Conservation (phyloP, 2,329 filamentous ascomycete genomes). For the Nectriaceae sp. region DNA sequence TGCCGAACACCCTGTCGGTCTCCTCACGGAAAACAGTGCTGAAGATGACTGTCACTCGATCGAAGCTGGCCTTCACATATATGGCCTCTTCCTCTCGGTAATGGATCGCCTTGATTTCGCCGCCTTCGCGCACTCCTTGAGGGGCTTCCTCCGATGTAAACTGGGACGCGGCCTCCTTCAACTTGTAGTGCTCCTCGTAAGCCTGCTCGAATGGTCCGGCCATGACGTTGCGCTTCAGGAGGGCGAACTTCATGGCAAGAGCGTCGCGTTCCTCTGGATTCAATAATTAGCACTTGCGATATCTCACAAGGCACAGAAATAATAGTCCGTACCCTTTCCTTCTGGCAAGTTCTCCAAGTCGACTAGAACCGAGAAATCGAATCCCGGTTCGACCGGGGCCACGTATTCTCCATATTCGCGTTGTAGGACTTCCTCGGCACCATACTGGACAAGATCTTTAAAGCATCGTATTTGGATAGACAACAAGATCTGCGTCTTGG, state of each 20-base stretch:
- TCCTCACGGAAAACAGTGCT: slow-evolving; percentile 98
- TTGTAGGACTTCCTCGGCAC: slow-evolving; percentile 86
- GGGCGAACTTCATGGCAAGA: slow-evolving; percentile 80
- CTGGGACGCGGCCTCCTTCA: slow-evolving; percentile 86
- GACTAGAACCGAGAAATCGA: slow-evolving; percentile 91
- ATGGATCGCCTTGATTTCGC: slow-evolving; percentile 92
- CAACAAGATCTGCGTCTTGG: slow-evolving; percentile 90
- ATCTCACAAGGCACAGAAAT: background rate
- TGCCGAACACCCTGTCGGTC: slow-evolving; percentile 95
- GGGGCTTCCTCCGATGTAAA: slow-evolving; percentile 94
- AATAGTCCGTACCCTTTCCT: slow-evolving; percentile 62
- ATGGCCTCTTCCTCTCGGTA: slow-evolving; percentile 99
- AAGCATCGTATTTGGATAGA: slow-evolving; percentile 96
- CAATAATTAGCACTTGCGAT: slow-evolving; percentile 17
- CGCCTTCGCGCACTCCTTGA: slow-evolving; percentile 85
- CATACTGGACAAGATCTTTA: slow-evolving; percentile 87
- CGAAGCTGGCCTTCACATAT: slow-evolving; percentile 96
- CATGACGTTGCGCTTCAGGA: slow-evolving; percentile 98
- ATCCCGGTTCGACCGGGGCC: slow-evolving; percentile 82
- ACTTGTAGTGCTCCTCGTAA: slow-evolving; percentile 85
- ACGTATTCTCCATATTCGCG: slow-evolving; percentile 95
- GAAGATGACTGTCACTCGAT: slow-evolving; percentile 98
- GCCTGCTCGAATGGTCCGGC: slow-evolving; percentile 97
- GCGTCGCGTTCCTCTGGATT: slow-evolving; percentile 78
- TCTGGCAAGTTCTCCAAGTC: slow-evolving; percentile 86